Evolutionary conservation across 2,329 filamentous ascomycete genomes (phyloP).

Genomic region (Trichoderma sp.): DNA sequence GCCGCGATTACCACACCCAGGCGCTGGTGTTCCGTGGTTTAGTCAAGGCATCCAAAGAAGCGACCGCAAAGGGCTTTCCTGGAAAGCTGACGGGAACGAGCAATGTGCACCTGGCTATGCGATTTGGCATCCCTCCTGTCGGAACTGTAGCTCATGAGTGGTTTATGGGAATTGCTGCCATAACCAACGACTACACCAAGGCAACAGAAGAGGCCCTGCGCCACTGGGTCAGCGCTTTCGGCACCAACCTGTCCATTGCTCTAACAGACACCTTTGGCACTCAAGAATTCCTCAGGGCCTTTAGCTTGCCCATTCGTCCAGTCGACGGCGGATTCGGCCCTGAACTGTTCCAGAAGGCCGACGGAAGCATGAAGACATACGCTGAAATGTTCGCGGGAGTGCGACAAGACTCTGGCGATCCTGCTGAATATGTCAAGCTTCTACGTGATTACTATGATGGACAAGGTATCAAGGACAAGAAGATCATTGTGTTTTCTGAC

Average conservation of each 20-base stretch:
- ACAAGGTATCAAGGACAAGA: constrained; percentile 72
- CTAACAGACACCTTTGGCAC: constrained; percentile 97
- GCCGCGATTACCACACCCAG: constrained; percentile 92
- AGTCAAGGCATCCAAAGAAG: constrained; percentile 72
- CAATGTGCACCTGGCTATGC: constrained; percentile 96
- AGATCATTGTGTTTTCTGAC: constrained; percentile 93
- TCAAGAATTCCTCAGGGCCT: constrained; percentile 79
- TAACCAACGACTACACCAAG: constrained; percentile 77
- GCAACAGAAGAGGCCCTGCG: constrained; percentile 81
- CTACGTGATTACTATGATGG: constrained; percentile 79
- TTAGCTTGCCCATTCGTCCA: constrained; percentile 61
- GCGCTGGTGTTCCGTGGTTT: constrained; percentile 86
- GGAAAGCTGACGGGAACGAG: constrained; percentile 85
- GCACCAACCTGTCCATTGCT: constrained; percentile 78
- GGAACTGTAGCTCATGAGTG: constrained; percentile 94
- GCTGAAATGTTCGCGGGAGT: constrained; percentile 81
- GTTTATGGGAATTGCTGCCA: constrained; percentile 98
- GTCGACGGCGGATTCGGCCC: constrained; percentile 42
- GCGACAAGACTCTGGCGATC: constrained; percentile 87
- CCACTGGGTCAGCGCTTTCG: constrained; percentile 91
- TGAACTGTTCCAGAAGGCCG: constrained; percentile 40
- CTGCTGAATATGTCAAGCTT: constrained; percentile 71
- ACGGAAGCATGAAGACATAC: constrained; percentile 59
- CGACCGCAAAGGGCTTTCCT: constrained; percentile 57
- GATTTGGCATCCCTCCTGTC: constrained; percentile 77